Evolutionary conservation across 805 yeast species (phyloP).

Genomic region (Ascoidea rubescens): DNA sequence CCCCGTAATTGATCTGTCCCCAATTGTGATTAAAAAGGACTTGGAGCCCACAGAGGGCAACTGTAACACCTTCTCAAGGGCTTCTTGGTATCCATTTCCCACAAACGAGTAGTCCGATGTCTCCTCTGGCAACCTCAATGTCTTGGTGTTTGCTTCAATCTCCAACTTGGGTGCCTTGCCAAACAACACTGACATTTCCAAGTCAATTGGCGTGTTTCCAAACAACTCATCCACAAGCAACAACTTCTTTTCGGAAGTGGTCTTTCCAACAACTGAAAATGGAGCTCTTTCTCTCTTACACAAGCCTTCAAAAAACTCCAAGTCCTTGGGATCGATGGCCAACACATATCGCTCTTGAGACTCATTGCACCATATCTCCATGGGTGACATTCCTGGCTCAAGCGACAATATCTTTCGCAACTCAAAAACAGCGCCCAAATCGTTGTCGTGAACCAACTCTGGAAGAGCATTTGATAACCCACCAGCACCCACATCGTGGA

Average conservation of each 20-base stretch:
- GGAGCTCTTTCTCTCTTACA: constrained; percentile 96
- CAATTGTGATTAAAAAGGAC: constrained; percentile 90
- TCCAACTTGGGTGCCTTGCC: constrained; percentile 97
- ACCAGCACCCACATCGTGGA: constrained; percentile 99
- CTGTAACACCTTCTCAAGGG: constrained; percentile 69
- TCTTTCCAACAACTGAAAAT: constrained; percentile 88
- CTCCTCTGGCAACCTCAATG: constrained; percentile 31
- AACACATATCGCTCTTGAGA: constrained; percentile 96
- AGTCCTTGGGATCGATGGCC: constrained; percentile 74
- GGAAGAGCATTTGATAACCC: constrained; percentile 96
- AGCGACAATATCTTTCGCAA: constrained; percentile 78
- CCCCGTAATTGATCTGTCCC: constrained; percentile 96
- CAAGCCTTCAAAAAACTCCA: constrained; percentile 56
- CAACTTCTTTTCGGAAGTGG: constrained; percentile 76
- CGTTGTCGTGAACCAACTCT: constrained; percentile 94
- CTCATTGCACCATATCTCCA: constrained; percentile 99
- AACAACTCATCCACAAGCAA: constrained; percentile 68
- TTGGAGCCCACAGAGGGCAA: constrained; percentile 94
- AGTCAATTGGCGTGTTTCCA: constrained; percentile 79
- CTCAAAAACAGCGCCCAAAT: constrained; percentile 87
- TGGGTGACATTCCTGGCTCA: constrained; percentile 98
- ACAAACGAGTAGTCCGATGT: constrained; percentile 17
- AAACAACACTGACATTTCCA: constrained; percentile 87
- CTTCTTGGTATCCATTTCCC: constrained; percentile 31
- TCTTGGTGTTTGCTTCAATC: constrained; percentile 51